A percentile compares a stretch with the other conserved stretches of the same genome.
Evolutionary conservation across 768 basidiomycete genomes (phyloP).

Genomic region (Trametes sanguinea): DNA sequence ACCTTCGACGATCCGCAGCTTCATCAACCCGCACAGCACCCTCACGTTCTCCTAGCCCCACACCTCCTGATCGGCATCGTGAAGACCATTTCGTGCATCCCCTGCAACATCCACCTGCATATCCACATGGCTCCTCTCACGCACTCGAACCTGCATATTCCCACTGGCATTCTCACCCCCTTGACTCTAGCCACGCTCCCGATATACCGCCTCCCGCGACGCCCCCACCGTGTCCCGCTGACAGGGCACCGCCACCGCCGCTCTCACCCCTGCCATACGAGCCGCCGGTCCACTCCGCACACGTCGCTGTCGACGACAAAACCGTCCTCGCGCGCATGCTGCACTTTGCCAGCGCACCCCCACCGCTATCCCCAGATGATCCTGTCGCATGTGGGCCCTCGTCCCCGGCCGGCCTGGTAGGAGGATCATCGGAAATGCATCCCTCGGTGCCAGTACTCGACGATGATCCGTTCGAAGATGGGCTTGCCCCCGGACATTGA

Average conservation of each 20-base stretch:
- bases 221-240: not conserved
- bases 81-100: not conserved
- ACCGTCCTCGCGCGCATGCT: constrained; percentile 35
- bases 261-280: constrained; percentile 11
- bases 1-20: constrained; percentile 42
- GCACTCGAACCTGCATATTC: not conserved
- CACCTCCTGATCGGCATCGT: not conserved
- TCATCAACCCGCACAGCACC: constrained; percentile 38
- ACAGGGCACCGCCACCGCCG: not conserved
- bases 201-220: not conserved
- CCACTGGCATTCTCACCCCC: constrained; percentile 16
- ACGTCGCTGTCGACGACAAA: constrained; percentile 42
- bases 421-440: constrained; percentile 16
- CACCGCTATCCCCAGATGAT: not conserved
- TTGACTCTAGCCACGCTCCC: constrained; percentile 9
- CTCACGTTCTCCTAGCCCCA: constrained; percentile 12
- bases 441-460: constrained; percentile 25
- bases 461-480: constrained; percentile 27
- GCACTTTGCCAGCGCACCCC: constrained; percentile 31
- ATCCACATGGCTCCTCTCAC: constrained; percentile 3
- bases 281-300: constrained; percentile 27
- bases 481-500: constrained; percentile 17
- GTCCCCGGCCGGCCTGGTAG: constrained; percentile 1
- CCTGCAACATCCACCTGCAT: constrained; percentile 15
- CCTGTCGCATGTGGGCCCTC: not conserved